phyloP scores from a whole-genome alignment of 2,329 filamentous ascomycete genomes.

The Kalmusia sp. region DNA sequence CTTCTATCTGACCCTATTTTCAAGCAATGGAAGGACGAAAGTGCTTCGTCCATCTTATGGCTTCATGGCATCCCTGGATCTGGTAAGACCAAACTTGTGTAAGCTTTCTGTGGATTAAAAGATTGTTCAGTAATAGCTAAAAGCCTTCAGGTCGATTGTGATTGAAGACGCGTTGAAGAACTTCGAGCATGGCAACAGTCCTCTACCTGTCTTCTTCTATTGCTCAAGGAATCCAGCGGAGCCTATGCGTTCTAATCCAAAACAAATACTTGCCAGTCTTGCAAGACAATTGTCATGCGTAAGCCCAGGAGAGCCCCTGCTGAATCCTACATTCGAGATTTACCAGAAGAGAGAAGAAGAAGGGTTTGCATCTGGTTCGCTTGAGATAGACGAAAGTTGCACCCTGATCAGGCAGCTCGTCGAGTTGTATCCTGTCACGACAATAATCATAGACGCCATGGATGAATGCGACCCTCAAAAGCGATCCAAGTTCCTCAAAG shows the following conservation, averaged over 20 bases:
- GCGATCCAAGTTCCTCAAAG: conserved; percentile 27
- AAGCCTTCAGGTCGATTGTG: conserved; percentile 18
- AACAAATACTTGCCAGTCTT: conserved; percentile 25
- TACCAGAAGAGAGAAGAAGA: conserved; percentile 18
- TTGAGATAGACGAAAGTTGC: conserved; percentile 17
- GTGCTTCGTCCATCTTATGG: conserved; percentile 43
- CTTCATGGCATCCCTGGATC: conserved; percentile 43
- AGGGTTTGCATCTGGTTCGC: conserved; percentile 21
- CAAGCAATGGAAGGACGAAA: conserved; percentile 33
- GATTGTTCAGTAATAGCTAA: conserved; percentile 16
- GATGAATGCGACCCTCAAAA: conserved; percentile 40
- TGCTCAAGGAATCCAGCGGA: conserved; percentile 26
- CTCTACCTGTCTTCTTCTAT: conserved; percentile 27
- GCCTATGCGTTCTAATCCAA: conserved; percentile 18
- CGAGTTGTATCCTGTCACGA: conserved; percentile 23
- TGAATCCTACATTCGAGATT: conserved; percentile 17
- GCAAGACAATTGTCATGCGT: conserved; percentile 20
- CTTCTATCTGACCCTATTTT: conserved; percentile 25
- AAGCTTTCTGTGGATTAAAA: conserved; percentile 26
- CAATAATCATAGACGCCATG: conserved; percentile 45
- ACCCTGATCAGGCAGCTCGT: conserved; percentile 29
- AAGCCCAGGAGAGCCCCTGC: conserved; percentile 14
- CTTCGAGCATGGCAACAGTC: conserved; percentile 15
- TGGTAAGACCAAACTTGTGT: conserved; percentile 43
- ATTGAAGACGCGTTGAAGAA: conserved; percentile 18